Percentiles rank a stretch among this genome's conserved stretches.
Evolutionary conservation across 139 green algal species (phyloP).

Genomic region (Trebouxia sp.): DNA sequence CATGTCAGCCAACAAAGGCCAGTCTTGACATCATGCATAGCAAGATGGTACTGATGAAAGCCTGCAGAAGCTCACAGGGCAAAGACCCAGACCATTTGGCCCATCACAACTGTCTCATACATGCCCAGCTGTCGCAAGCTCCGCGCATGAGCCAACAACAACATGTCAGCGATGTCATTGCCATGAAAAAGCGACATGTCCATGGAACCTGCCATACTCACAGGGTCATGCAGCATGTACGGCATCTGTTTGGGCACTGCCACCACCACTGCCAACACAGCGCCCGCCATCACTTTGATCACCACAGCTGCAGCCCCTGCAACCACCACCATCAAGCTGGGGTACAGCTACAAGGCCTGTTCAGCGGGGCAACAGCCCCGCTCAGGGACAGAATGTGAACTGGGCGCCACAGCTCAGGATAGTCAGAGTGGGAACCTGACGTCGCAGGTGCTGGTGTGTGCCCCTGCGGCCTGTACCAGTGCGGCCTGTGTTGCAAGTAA

Average conservation of each 20-base stretch:
- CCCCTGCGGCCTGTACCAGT: not conserved
- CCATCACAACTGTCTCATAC: too few species aligned
- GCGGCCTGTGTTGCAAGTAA: not conserved
- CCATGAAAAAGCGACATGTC: too few species aligned
- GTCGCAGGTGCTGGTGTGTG: not conserved
- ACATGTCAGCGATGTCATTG: too few species aligned
- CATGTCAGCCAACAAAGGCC: too few species aligned
- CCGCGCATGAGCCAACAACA: too few species aligned
- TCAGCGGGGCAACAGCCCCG: not conserved
- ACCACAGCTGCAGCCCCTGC: not conserved
- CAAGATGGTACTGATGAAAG: too few species aligned
- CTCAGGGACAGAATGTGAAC: not conserved
- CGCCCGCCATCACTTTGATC: not conserved
- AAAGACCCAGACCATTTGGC: too few species aligned
- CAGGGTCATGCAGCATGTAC: constrained; percentile 2
- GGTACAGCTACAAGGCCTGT: not conserved
- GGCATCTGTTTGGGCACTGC: not conserved
- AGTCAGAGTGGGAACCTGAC: constrained; percentile 10
- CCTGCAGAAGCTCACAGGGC: too few species aligned
- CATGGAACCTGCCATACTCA: too few species aligned
- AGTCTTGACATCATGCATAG: too few species aligned
- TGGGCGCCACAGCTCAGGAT: not conserved
- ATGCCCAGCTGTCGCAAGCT: too few species aligned
- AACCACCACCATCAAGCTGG: constrained; percentile 13
- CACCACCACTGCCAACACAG: not conserved